Evolutionary conservation across 495 filamentous ascomycete genomes (phyloP).

Genomic region (Aspergillus haitiensis): DNA sequence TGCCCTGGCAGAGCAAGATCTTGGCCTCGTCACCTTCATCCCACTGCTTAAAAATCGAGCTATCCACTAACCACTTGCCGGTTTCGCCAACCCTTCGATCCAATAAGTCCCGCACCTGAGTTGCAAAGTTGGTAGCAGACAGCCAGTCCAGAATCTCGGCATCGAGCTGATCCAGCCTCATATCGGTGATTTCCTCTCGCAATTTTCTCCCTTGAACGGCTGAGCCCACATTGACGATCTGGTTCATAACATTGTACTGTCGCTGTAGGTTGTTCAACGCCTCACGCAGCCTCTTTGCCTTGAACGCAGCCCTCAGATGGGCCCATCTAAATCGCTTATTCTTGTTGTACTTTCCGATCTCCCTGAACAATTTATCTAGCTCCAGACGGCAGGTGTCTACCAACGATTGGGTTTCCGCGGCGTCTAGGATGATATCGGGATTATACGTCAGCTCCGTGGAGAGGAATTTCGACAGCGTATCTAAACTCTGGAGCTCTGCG

Average conservation of each 20-base stretch:
- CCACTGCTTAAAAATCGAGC: background rate
- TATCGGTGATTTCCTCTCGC: background rate
- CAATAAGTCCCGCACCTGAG: background rate
- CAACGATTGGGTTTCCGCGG: background rate
- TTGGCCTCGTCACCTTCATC: background rate
- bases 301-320: background rate
- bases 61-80: background rate
- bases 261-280: background rate
- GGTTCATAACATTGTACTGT: conserved; percentile 1
- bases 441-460: background rate
- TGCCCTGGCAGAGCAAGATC: background rate
- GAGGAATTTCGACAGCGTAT: background rate
- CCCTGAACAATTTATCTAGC: background rate
- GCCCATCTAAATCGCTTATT: background rate
- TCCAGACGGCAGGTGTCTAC: background rate
- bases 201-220: background rate
- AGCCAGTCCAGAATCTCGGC: background rate
- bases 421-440: background rate
- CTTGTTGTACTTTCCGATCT: background rate
- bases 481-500: background rate
- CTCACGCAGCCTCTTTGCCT: background rate
- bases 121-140: background rate
- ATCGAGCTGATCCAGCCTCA: background rate
- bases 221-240: background rate
- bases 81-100: background rate